Evolutionary conservation across 441 rosid species (phyloP).

Genomic region (Mallotus repandus): DNA sequence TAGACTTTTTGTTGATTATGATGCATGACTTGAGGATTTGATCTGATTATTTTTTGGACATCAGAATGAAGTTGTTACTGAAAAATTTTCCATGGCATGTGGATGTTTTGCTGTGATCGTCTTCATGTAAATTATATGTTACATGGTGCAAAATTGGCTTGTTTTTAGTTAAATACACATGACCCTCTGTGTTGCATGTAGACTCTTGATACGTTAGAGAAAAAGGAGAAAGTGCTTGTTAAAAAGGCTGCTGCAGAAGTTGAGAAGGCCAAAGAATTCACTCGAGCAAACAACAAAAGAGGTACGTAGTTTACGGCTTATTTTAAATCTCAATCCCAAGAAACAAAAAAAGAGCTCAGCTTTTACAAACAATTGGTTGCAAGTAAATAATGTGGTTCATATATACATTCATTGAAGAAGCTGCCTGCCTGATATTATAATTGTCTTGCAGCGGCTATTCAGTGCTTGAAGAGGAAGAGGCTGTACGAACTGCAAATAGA

Average conservation of each 20-base stretch:
- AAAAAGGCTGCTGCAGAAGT: constrained; percentile 80
- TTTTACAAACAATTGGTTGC: too few relatives aligned
- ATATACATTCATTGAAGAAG: not conserved
- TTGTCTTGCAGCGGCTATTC: constrained; percentile 79
- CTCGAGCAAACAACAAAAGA: constrained; percentile 61
- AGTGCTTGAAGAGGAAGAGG: constrained; percentile 91
- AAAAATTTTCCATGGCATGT: too few relatives aligned
- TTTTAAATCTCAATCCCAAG: too few relatives aligned
- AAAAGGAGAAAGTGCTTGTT: constrained; percentile 78
- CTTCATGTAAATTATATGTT: too few relatives aligned
- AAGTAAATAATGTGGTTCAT: not conserved
- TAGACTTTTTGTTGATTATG: not conserved
- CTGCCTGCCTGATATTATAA: not conserved
- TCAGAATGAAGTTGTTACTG: too few relatives aligned
- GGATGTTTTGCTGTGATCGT: too few relatives aligned
- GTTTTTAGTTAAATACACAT: not conserved
- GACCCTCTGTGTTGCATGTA: constrained; percentile 15
- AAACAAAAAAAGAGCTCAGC: too few relatives aligned
- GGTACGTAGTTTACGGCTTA: constrained; percentile 25
- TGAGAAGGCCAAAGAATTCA: constrained; percentile 73
- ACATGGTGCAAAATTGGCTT: not conserved
- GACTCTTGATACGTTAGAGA: constrained; percentile 97
- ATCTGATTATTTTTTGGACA: too few relatives aligned
- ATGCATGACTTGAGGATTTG: too few relatives aligned
- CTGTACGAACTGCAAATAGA: constrained; percentile 91